Percentiles rank a stretch among this genome's conserved stretches.
These are phyloP conservation scores for Neonectria ditissima DNA, from an alignment of 2,329 filamentous ascomycete genomes.

Conservation along the genomic window DNA sequence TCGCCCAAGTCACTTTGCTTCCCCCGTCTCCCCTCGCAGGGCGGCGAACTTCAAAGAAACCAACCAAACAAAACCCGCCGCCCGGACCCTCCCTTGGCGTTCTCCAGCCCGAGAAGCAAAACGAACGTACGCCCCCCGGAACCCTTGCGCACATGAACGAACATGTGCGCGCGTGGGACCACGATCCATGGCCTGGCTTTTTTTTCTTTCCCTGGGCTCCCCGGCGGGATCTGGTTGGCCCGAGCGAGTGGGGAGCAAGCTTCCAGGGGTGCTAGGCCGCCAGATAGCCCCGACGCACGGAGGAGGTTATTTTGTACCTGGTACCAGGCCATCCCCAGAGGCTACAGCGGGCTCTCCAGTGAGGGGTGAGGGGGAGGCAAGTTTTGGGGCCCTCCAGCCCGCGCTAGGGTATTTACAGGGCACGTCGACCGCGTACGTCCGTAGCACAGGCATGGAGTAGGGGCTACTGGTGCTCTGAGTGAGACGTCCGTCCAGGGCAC, in stretches of 20 bases:
- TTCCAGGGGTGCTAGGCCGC: constrained; percentile 18
- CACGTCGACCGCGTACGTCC: constrained; percentile 20
- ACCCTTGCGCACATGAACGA: constrained; percentile 18
- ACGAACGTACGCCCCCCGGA: background rate
- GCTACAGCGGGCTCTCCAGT: constrained; percentile 13
- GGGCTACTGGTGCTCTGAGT: constrained; percentile 17
- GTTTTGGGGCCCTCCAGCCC: constrained; percentile 9
- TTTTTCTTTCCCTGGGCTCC: constrained; percentile 4
- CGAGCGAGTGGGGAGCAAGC: constrained; percentile 5
- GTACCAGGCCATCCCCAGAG: constrained; percentile 12
- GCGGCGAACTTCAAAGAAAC: background rate
- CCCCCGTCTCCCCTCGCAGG: background rate
- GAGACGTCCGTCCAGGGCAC: constrained; percentile 8
- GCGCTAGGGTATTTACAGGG: constrained; percentile 18
- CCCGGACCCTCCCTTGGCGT: constrained; percentile 7
- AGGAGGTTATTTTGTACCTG: constrained; percentile 24
- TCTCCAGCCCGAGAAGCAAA: constrained; percentile 6
- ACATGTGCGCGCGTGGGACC: constrained; percentile 18
- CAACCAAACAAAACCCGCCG: constrained; percentile 7
- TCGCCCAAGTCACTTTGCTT: background rate
- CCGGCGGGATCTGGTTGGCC: constrained; percentile 33
- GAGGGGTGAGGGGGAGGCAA: constrained; percentile 12
- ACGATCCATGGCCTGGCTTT: constrained; percentile 18
- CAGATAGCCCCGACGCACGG: constrained; percentile 26
- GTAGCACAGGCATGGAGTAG: background rate